Percentiles rank a stretch among this genome's conserved stretches.
Conservation (phyloP, 2,329 filamentous ascomycete species). For the Passalora sequoiae region DNA sequence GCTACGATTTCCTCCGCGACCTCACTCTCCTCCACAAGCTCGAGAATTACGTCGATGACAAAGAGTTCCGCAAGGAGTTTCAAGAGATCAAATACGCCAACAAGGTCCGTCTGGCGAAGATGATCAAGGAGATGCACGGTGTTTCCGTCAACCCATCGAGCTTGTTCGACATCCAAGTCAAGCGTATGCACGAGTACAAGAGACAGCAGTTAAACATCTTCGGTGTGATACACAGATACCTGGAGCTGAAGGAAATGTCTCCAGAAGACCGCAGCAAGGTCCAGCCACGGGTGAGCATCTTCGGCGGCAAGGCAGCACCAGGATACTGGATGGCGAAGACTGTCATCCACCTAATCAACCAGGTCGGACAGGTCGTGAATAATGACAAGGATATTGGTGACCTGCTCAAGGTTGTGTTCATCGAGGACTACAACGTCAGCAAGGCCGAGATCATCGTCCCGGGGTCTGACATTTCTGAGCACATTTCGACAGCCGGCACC, state of each 20-base stretch:
- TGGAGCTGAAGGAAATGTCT: conserved; percentile 79
- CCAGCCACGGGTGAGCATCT: conserved; percentile 84
- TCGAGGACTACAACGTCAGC: conserved; percentile 98
- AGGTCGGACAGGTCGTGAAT: conserved; percentile 84
- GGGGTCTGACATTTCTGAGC: conserved; percentile 93
- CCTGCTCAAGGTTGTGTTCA: conserved; percentile 90
- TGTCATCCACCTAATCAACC: conserved; percentile 85
- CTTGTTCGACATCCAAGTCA: conserved; percentile 95
- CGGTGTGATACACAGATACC: conserved; percentile 90
- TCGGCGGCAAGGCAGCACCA: conserved; percentile 94
- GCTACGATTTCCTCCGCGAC: conserved; percentile 82
- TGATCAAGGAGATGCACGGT: conserved; percentile 77
- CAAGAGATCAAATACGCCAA: conserved; percentile 94
- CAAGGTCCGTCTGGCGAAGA: conserved; percentile 85
- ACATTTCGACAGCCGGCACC: conserved; percentile 96
- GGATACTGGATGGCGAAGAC: conserved; percentile 99
- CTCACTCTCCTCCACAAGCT: conserved; percentile 80
- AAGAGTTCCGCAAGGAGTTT: conserved; percentile 89
- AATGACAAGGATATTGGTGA: conserved; percentile 88
- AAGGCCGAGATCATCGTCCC: conserved; percentile 96
- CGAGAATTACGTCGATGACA: conserved; percentile 77
- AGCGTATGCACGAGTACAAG: conserved; percentile 99
- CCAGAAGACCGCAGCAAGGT: conserved; percentile 81
- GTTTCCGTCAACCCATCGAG: conserved; percentile 80
- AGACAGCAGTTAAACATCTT: conserved; percentile 97